Evolutionary conservation across 257 asterid species (phyloP).

Genomic region (Solanum chilense): DNA sequence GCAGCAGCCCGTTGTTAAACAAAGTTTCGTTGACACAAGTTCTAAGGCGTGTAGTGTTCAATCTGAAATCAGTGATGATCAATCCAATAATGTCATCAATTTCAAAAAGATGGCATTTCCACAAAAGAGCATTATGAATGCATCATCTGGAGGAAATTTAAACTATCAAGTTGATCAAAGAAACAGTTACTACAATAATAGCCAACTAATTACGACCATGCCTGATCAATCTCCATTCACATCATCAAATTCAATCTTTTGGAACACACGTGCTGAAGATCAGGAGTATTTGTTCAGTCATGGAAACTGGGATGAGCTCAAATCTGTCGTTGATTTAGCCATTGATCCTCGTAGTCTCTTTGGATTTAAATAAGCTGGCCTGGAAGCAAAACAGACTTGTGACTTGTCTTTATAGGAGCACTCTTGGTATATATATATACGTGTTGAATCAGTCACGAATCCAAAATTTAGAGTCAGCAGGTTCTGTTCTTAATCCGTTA

Average conservation of each 20-base stretch:
- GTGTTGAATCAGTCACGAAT: background rate
- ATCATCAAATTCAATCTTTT: background rate
- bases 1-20: background rate
- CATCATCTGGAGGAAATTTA: background rate
- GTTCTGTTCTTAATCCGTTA: background rate
- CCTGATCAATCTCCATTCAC: background rate
- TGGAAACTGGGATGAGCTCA: constrained; percentile 11
- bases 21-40: background rate
- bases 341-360: background rate
- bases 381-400: background rate
- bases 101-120: background rate
- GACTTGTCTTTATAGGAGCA: background rate
- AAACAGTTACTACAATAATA: background rate
- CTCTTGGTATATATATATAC: background rate
- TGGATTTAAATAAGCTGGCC: background rate
- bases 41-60: background rate
- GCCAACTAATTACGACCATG: background rate
- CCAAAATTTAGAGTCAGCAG: background rate
- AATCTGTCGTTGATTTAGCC: constrained; percentile 7
- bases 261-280: background rate
- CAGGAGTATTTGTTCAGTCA: background rate
- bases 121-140: background rate
- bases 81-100: background rate
- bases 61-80: background rate
- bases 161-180: background rate